These are phyloP conservation scores for Ilex aquifolium DNA, from an alignment of 257 asterid species.

Conservation along the genomic window DNA sequence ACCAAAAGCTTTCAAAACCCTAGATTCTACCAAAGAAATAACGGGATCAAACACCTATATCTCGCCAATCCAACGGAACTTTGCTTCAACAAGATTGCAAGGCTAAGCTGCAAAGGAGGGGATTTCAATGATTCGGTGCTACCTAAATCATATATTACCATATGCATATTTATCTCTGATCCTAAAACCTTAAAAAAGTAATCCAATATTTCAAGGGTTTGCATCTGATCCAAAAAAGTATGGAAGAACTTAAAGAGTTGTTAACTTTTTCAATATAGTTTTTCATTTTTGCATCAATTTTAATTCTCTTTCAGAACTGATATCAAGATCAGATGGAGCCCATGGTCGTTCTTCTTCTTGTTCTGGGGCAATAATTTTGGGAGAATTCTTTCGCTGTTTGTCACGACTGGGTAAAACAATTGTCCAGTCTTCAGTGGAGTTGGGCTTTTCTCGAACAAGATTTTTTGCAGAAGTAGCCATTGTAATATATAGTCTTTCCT, in stretches of 20 bases:
- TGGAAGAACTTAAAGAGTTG: slow-evolving; percentile 40
- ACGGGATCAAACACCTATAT: slow-evolving; percentile 80
- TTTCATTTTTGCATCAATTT: slow-evolving; percentile 59
- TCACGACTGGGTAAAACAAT: slow-evolving; percentile 66
- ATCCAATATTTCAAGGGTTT: slow-evolving; percentile 30
- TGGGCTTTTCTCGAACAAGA: slow-evolving; percentile 18
- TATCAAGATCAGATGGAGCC: slow-evolving; percentile 51
- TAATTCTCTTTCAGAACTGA: slow-evolving; percentile 45
- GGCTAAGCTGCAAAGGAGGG: slow-evolving; percentile 69
- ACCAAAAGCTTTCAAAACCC: slow-evolving; percentile 62
- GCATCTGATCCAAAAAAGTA: slow-evolving; percentile 40
- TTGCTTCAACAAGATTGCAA: slow-evolving; percentile 70
- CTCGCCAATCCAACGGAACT: slow-evolving; percentile 67
- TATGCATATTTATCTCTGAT: slow-evolving; percentile 45
- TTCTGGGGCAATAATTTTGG: slow-evolving; percentile 22
- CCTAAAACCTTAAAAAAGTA: slow-evolving; percentile 41
- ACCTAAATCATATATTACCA: slow-evolving; percentile 93
- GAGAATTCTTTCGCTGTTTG: slow-evolving; percentile 28
- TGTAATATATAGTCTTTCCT: slow-evolving; percentile 26
- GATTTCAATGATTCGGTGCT: slow-evolving; percentile 69
- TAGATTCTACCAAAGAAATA: slow-evolving; percentile 60
- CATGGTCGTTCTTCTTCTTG: slow-evolving; percentile 39
- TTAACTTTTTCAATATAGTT: slow-evolving; percentile 38
- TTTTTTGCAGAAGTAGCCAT: slow-evolving; percentile 41
- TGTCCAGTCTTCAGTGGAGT: slow-evolving; percentile 55